Conservation (phyloP, 208 protist genomes). For the Crithidia mellificae region DNA sequence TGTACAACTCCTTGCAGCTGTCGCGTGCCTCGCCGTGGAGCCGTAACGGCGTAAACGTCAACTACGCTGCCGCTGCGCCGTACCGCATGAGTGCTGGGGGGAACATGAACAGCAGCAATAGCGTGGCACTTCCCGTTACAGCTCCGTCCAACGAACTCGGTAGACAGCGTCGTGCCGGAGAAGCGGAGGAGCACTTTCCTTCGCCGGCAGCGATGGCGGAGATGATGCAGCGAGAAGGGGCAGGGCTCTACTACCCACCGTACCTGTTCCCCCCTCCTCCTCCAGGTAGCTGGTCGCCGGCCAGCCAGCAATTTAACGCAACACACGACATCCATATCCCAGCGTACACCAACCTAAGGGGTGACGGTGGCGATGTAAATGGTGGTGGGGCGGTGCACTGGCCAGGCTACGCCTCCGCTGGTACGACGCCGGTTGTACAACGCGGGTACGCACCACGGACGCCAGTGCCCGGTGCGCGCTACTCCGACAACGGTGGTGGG, state of each 20-base stretch:
- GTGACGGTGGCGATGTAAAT: neutral
- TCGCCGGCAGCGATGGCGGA: constrained; percentile 8
- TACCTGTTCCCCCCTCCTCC: neutral
- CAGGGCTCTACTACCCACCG: neutral
- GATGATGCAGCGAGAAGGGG: constrained; percentile 1
- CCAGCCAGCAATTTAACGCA: too few species aligned
- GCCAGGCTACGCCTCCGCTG: neutral
- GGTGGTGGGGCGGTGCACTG: neutral
- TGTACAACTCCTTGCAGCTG: neutral
- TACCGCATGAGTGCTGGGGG: neutral
- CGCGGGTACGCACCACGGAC: too few species aligned
- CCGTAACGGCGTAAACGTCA: neutral
- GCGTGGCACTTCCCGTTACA: too few species aligned
- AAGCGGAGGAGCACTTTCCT: neutral
- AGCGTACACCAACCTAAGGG: too few species aligned
- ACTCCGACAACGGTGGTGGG: too few species aligned
- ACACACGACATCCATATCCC: too few species aligned
- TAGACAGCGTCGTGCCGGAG: too few species aligned
- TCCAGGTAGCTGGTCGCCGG: neutral
- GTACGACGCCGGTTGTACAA: too few species aligned
- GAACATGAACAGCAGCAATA: neutral
- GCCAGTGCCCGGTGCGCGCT: neutral
- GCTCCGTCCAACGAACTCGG: too few species aligned
- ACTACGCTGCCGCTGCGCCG: neutral
- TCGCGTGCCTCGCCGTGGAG: constrained; percentile 12